Base-by-base conservation (phyloP, 208 protist genomes). In the Trypanosoma lewisi region DNA sequence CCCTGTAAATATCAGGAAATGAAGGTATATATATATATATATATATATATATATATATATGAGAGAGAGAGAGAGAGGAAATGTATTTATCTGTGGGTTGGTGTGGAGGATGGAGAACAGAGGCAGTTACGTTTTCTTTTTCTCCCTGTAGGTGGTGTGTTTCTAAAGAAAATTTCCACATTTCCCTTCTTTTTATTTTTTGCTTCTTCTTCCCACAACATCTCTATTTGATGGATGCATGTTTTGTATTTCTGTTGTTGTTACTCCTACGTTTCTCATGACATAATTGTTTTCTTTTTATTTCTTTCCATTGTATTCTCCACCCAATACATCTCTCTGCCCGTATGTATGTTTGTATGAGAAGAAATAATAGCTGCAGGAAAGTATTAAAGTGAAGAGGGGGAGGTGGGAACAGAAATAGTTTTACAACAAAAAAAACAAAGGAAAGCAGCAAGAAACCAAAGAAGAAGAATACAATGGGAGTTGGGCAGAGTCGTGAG, bases 401-500 rank as follows among this genome's bases (percentile, higher is more conserved):
- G n/a, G n/a, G n/a, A n/a, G n/a, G n/a, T n/a, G n/a, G n/a, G n/a
- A n/a, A n/a, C n/a, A n/a, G n/a, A n/a, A n/a, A n/a, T n/a, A n/a
- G n/a, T 14, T 39, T 39, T 39, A 39, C 16, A 28, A 30, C 47
- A 31, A 31, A 28, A 39, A 6, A 30, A n/a, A 19, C 33, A 50
- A 14, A 33, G 33, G 2, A 34, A 5, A 51, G 57, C 27, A 27
- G 52, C 25, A 50, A 47, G 42, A 65, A 59, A 52, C 6, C 39
- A 14, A 47, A 21, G 30, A 58, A 51, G 4, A 36, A 58, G 53
- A 11, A 14, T 34, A 30, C 16, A 16, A 80, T 80, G 75, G 75
- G 75, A 21, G 58, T 75, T 33, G 75, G 75, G 16, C 75, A 80
- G 41, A 80, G 75, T 49, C 66, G 54, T 48, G 69, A 72, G 49